These are phyloP conservation scores for Penicillium janthinellum DNA, from an alignment of 2,329 filamentous ascomycete genomes.

Conservation along the genomic window DNA sequence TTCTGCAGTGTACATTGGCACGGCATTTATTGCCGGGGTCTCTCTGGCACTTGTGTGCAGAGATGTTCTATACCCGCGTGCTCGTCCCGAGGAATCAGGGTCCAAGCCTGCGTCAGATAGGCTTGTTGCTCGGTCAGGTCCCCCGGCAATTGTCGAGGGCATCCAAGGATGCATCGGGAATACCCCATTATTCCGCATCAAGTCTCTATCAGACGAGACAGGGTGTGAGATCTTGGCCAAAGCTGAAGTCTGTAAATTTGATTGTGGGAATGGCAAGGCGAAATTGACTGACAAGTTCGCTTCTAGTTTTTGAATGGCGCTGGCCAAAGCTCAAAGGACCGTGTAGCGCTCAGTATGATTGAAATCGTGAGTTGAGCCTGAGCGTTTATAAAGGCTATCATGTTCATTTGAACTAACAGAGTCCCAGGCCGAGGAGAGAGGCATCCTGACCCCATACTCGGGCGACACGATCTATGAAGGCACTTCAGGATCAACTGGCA, in stretches of 20 bases:
- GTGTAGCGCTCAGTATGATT: slow-evolving; percentile 91
- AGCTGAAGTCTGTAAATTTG: slow-evolving; percentile 64
- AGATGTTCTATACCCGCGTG: slow-evolving; percentile 73
- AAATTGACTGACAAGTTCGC: slow-evolving; percentile 3
- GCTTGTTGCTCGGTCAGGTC: slow-evolving; percentile 33
- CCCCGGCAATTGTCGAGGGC: slow-evolving; percentile 65
- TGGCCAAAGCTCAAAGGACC: slow-evolving; percentile 90
- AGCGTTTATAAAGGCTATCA: background rate
- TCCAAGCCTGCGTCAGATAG: slow-evolving; percentile 14
- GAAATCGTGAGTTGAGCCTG: slow-evolving; percentile 50
- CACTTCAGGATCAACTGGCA: slow-evolving; percentile 93
- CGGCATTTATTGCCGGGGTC: slow-evolving; percentile 77
- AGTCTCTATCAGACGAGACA: slow-evolving; percentile 80
- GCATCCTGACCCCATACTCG: slow-evolving; percentile 73
- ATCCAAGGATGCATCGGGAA: slow-evolving; percentile 92
- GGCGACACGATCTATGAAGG: slow-evolving; percentile 98
- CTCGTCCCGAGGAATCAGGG: slow-evolving; percentile 24
- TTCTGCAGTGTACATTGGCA: slow-evolving; percentile 58
- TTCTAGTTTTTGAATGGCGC: slow-evolving; percentile 85
- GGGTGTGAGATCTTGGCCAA: slow-evolving; percentile 90
- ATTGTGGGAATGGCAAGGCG: background rate
- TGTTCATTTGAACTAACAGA: slow-evolving; percentile 9
- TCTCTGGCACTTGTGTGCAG: slow-evolving; percentile 76
- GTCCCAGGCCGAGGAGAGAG: slow-evolving; percentile 70
- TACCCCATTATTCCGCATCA: slow-evolving; percentile 85